Evolutionary conservation across 148 eudicot species (phyloP).

Genomic region (Silene latifolia): DNA sequence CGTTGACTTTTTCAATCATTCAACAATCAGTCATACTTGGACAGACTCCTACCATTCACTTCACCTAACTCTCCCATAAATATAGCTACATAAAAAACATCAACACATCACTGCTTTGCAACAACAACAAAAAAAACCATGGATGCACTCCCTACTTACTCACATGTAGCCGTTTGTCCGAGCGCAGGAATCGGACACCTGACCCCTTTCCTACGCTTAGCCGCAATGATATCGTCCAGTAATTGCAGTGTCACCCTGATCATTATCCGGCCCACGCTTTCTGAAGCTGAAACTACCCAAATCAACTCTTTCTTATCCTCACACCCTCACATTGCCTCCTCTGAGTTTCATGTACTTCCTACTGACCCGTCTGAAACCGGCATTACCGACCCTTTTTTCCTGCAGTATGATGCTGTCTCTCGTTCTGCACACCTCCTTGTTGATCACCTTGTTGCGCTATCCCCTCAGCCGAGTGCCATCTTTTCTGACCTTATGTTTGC

Average conservation of each 20-base stretch:
- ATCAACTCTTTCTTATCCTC: slow-evolving; percentile 27
- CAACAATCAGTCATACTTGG: neutral
- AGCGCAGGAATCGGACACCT: slow-evolving; percentile 41
- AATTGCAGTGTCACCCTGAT: slow-evolving; percentile 21
- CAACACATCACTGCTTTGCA: no score
- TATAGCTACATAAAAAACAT: no score
- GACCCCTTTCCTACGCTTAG: slow-evolving; percentile 34
- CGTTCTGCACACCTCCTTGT: slow-evolving; percentile 33
- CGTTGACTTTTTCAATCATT: neutral
- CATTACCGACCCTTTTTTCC: slow-evolving; percentile 26
- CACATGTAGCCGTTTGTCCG: slow-evolving; percentile 28
- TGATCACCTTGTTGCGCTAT: slow-evolving; percentile 18
- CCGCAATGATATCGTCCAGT: slow-evolving; percentile 23
- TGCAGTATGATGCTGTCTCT: slow-evolving; percentile 26
- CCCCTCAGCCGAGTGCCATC: slow-evolving; percentile 27
- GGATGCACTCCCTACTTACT: neutral
- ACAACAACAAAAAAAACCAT: neutral
- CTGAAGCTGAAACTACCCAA: slow-evolving; percentile 23
- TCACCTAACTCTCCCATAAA: neutral
- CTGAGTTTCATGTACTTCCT: slow-evolving; percentile 17
- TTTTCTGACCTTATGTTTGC: slow-evolving; percentile 33
- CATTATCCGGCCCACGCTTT: slow-evolving; percentile 19
- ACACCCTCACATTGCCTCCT: slow-evolving; percentile 23
- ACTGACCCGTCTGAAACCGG: neutral
- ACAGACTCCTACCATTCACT: neutral